Conservation (phyloP, 1,284 basidiomycete species). For the Thelephora terrestris region DNA sequence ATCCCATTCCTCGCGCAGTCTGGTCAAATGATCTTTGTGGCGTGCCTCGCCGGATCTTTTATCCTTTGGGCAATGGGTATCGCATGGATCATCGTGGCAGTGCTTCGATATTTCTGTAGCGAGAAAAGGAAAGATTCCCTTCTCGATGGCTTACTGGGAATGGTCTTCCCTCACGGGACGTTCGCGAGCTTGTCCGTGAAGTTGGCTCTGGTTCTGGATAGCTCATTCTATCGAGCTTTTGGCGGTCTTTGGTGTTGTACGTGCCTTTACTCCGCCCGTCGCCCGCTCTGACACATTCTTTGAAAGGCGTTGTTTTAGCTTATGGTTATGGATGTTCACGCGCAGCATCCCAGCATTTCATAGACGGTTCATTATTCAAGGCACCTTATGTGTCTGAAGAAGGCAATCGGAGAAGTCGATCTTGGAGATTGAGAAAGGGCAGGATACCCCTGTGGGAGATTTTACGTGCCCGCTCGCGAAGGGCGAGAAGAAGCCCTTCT, state of each 20-base stretch:
- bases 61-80: conserved; percentile 36
- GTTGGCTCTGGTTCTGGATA: conserved; percentile 35
- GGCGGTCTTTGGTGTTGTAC: conserved; percentile 23
- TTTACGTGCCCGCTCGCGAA: no score
- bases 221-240: conserved; percentile 23
- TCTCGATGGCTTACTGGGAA: conserved; percentile 36
- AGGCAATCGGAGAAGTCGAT: conserved; percentile 2
- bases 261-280: conserved; percentile 5
- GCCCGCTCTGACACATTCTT: conserved; percentile 18
- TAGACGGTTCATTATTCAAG: conserved; percentile 35
- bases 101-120: conserved; percentile 25
- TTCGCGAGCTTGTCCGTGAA: conserved; percentile 36
- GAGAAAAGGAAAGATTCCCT: conserved; percentile 20
- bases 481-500: no score
- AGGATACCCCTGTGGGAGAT: no score
- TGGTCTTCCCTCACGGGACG: conserved; percentile 41
- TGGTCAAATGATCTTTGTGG: conserved; percentile 28
- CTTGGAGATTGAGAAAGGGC: conserved; percentile 4
- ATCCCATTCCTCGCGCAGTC: conserved; percentile 19
- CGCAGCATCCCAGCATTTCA: conserved; percentile 30
- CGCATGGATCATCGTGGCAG: conserved; percentile 32
- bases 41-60: conserved; percentile 31
- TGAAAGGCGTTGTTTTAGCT: conserved; percentile 31
- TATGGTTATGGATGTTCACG: conserved; percentile 35
- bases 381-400: conserved; percentile 28